Percentiles rank a stretch among this genome's conserved stretches.
These are phyloP conservation scores for Fusarium subglutinans DNA, from an alignment of 2,329 filamentous ascomycete genomes.

Conservation along the genomic window DNA sequence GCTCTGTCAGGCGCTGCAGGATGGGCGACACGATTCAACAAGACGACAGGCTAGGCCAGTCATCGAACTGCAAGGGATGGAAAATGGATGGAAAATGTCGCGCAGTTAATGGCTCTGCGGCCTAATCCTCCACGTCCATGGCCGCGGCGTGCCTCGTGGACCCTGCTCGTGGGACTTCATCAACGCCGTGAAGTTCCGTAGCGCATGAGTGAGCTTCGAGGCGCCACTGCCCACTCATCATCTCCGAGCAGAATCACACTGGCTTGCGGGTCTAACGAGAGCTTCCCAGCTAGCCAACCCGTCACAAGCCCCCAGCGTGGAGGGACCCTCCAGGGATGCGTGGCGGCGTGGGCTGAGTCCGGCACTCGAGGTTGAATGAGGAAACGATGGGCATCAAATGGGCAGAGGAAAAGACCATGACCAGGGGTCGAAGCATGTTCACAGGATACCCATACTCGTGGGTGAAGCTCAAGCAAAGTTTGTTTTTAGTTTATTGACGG, in stretches of 20 bases:
- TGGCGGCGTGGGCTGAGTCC: slow-evolving; percentile 24
- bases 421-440: not conserved
- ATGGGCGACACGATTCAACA: slow-evolving; percentile 1
- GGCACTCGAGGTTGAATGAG: slow-evolving; percentile 18
- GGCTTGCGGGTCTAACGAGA: slow-evolving; percentile 19
- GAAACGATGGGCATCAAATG: slow-evolving; percentile 23
- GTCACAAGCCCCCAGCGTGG: slow-evolving; percentile 14
- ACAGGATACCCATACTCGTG: not conserved
- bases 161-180: slow-evolving; percentile 29
- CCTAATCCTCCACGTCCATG: slow-evolving; percentile 23
- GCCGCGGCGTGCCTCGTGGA: slow-evolving; percentile 28
- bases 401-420: slow-evolving; percentile 1
- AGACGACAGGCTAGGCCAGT: not conserved
- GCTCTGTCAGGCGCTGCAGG: not conserved
- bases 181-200: slow-evolving; percentile 28
- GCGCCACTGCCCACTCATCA: slow-evolving; percentile 33
- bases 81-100: slow-evolving; percentile 28
- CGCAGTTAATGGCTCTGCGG: slow-evolving; percentile 24
- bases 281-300: slow-evolving; percentile 22
- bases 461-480: slow-evolving; percentile 2
- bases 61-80: slow-evolving; percentile 18
- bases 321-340: slow-evolving; percentile 28
- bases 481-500: not conserved
- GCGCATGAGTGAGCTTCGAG: slow-evolving; percentile 14
- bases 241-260: slow-evolving; percentile 37